Evolutionary conservation across 352 stramenopile genomes (phyloP), one percentile per base, ranked within the genome.

Genomic region (Phytophthora chlamydospora): DNA sequence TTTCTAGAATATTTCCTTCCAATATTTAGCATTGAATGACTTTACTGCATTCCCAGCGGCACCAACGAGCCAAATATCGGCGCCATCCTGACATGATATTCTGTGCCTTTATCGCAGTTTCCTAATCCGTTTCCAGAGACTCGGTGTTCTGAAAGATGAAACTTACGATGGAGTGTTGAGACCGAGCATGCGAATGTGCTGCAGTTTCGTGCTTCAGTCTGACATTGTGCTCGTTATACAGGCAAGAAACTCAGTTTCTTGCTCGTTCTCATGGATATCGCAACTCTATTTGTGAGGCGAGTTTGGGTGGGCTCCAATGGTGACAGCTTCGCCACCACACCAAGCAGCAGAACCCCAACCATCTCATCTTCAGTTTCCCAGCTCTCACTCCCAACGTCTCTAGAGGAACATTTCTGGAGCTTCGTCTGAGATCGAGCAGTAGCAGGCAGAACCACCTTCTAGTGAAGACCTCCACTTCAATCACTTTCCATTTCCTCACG

Each of bases 401-500:
- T 27, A 29, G 10, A 31, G 8, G 17, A 48, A 33, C 32, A 48
- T 47, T 16, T 58, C 34, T n/a, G 6, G 31, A 43, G 16, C 38
- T 43, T 17, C 4, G 32, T 34, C 9, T 49, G 42, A 11, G 42
- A 35, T 33, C 16, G 3, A 32, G 11, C 24, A 40, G 16, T 10
- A 54, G 43, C 16, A 49, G 24, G n/a, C 17, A 31, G 21, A 24
- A 24, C 21, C 21, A 24, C 21, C 21, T 24, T 24, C 21, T 24
- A 24, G 21, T 24, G 21, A 24, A 3, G 21, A 24, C 21, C 21
- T 56, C 27, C 35, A 32, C 6, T 27, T 44, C 9, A 4, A 49
- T 36, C 55, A 69, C 61, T 61, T 46, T 60, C 40, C 60, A 61
- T 65, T 59, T 69, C 46, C 19, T 42, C 45, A 50, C 34, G 54